Conservation (phyloP, 192 early-diverging fungal species). For the Coemansia sp. region DNA sequence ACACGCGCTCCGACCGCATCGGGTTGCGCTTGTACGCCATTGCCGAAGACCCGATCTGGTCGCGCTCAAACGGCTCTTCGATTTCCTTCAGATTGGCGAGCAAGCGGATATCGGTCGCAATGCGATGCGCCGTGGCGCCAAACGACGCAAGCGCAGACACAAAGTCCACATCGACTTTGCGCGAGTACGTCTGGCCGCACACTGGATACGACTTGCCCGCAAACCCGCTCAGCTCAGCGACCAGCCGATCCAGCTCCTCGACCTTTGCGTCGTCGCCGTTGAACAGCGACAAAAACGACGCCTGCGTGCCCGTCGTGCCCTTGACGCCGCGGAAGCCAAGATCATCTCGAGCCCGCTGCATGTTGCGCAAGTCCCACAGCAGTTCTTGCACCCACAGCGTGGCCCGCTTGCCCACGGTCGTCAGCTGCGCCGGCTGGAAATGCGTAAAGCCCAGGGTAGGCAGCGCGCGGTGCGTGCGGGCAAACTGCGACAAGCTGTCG, state of each 20-base stretch:
- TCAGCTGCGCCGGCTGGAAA: slow-evolving; percentile 98
- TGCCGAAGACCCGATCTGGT: slow-evolving; percentile 97
- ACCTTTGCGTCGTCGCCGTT: slow-evolving; percentile 93
- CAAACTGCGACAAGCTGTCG: slow-evolving; percentile 77
- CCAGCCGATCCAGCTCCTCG: slow-evolving; percentile 85
- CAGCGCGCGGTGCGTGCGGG: slow-evolving; percentile 72
- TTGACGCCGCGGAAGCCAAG: slow-evolving; percentile 94
- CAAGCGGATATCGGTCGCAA: slow-evolving; percentile 93
- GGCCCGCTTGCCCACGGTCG: slow-evolving; percentile 96
- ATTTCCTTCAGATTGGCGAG: slow-evolving; percentile 96
- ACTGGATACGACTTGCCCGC: slow-evolving; percentile 75
- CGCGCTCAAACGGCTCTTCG: slow-evolving; percentile 99
- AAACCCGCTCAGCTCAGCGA: slow-evolving; percentile 88
- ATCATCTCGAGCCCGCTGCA: slow-evolving; percentile 83
- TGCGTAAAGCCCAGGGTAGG: slow-evolving; percentile 98
- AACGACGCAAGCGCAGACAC: slow-evolving; percentile 83
- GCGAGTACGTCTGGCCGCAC: slow-evolving; percentile 96
- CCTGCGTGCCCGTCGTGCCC: slow-evolving; percentile 98
- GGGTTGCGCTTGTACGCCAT: slow-evolving; percentile 99
- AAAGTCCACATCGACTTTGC: slow-evolving; percentile 96
- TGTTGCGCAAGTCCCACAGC: slow-evolving; percentile 93
- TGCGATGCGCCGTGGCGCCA: slow-evolving; percentile 94
- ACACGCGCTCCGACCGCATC: slow-evolving; percentile 97
- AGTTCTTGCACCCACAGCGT: slow-evolving; percentile 97
- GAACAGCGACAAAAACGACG: slow-evolving; percentile 94